Conservation (phyloP, 306 rosid genomes). For the Medicago arabica region DNA sequence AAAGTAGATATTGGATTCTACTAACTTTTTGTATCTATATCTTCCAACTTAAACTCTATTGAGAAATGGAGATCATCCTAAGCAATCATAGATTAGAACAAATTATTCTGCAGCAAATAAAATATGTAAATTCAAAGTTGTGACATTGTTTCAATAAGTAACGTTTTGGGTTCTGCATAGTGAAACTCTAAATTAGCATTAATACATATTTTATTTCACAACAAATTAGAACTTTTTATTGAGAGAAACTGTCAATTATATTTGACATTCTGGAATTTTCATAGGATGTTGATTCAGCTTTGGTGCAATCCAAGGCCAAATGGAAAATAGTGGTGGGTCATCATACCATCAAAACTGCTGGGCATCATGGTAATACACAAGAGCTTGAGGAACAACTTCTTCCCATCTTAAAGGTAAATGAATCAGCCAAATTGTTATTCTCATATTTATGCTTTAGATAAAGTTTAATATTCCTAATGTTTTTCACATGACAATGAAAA, state of each 20-base stretch:
- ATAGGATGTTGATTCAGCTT: conserved; percentile 61
- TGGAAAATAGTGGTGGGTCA: conserved; percentile 92
- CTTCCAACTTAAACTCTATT: too few relatives aligned
- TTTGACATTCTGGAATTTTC: conserved; percentile 6
- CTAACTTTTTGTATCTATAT: too few relatives aligned
- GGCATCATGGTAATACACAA: conserved; percentile 66
- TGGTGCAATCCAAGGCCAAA: conserved; percentile 65
- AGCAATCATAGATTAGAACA: background rate
- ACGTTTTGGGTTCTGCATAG: background rate
- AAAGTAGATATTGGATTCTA: too few relatives aligned
- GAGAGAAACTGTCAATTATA: background rate
- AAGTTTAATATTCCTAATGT: background rate
- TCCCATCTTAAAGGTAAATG: conserved; percentile 71
- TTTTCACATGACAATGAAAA: conserved; percentile 4
- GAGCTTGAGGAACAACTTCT: conserved; percentile 66
- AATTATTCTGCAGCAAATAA: background rate
- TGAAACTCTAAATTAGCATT: background rate
- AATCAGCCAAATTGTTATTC: background rate
- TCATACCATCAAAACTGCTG: conserved; percentile 72
- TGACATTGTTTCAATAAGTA: background rate
- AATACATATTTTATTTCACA: background rate
- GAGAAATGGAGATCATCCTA: too few relatives aligned
- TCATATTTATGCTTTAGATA: background rate
- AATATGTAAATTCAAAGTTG: background rate
- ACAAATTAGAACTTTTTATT: background rate